Conservation (phyloP, 257 asterid genomes). For the Solanum sparsipilum region DNA sequence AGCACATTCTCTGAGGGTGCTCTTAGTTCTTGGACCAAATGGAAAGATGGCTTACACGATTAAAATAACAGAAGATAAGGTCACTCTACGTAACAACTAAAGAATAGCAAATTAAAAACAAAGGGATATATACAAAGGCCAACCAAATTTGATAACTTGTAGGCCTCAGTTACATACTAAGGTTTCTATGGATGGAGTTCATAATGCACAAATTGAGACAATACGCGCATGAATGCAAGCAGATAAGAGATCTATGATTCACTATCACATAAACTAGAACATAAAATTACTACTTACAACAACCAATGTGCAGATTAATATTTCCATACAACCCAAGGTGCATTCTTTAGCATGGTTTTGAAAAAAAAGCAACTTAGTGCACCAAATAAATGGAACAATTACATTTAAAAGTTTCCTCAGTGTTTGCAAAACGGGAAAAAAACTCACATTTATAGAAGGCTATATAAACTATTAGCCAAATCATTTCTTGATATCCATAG, state of each 20-base stretch:
- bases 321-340: background rate
- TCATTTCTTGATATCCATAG: slow-evolving; percentile 21
- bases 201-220: background rate
- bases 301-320: background rate
- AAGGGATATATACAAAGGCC: background rate
- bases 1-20: background rate
- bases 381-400: background rate
- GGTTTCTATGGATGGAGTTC: background rate
- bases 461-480: background rate
- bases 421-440: background rate
- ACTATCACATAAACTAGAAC: background rate
- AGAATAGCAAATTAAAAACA: background rate
- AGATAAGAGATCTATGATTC: background rate
- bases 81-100: background rate
- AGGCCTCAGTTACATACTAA: background rate
- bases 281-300: background rate
- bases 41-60: background rate
- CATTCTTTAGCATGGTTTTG: background rate
- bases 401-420: background rate
- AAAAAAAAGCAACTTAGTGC: background rate
- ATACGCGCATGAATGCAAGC: background rate
- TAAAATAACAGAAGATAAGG: background rate
- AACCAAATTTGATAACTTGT: background rate
- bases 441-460: background rate
- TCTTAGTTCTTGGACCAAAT: background rate